Evolutionary conservation across 345 rosid genomes (phyloP), one percentile per base, ranked within the genome.

Genomic region (Brassica carinata): DNA sequence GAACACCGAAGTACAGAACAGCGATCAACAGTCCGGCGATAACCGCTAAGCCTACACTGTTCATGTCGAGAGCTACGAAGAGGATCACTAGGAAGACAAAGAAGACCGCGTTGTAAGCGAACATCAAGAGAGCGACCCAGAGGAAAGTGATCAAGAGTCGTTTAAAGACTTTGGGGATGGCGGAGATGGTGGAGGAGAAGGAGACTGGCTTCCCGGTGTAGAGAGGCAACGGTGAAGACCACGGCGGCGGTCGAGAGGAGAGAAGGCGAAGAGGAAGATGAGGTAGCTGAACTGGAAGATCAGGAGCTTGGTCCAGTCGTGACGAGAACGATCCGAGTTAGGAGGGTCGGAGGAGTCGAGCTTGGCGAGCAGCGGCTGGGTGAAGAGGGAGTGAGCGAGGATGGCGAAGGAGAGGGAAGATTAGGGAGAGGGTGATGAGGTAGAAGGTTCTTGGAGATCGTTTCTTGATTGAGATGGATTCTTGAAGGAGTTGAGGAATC

Each of bases 231-330:
- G 7, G 98, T 90, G 89, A 95, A 93, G 78, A 95, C 99, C 1
- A 93, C 93, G 2, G 99, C 98, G 53, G 99, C 99, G 0, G 99
- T 95, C 17, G 99, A 90, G 82, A 96, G 94, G 45, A 96, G 96
- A 96, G 90, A 96, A 93, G 58, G 91, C 92, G 48, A 95, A 95
- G 83, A 95, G 96, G 87, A 95, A 95, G 81, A 95, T 89, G 0
- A 91, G 75, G 87, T 95, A 93, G 67, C 86, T 67, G 89, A 93
- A 95, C 69, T 91, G 98, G 81, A 87, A 87, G 84, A 86, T 33
- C 19, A 93, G 30, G 80, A 95, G 90, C 30, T 89, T 74, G 51
- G 97, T 70, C 98, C 96, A 93, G 36, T 93, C 87, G 38, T 89
- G 98, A 43, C 88, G 91, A 67, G 89, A 85, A 18, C 83, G 79